Evolutionary conservation across 2,329 filamentous ascomycete genomes (phyloP).

Genomic region (Tolypocladium nubicola): DNA sequence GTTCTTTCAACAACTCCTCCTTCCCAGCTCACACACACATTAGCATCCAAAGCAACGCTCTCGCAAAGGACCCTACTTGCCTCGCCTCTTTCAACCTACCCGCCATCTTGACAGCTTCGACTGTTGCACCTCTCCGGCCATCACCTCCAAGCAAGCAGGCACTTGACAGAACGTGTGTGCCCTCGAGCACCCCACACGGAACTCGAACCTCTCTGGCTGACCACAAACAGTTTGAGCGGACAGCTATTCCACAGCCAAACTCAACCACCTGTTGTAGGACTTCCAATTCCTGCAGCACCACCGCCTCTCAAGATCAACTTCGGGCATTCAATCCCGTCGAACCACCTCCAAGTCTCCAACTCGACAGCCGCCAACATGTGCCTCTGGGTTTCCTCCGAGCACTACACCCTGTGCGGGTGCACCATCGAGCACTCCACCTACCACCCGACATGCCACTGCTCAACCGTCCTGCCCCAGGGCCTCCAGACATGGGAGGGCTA

Average conservation of each 20-base stretch:
- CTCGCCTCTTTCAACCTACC: not conserved
- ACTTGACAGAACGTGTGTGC: not conserved
- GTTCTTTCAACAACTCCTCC: not conserved
- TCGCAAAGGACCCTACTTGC: not conserved
- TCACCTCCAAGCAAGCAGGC: not conserved
- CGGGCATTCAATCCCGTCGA: not conserved
- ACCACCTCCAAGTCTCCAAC: not conserved
- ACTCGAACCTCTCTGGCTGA: slow-evolving; percentile 2
- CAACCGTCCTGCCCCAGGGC: slow-evolving; percentile 14
- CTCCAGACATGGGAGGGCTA: slow-evolving; percentile 20
- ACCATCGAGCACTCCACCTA: slow-evolving; percentile 8
- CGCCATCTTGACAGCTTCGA: not conserved
- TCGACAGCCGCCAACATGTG: slow-evolving; percentile 18
- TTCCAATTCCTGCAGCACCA: not conserved
- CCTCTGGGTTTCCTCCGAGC: slow-evolving; percentile 19
- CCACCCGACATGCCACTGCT: slow-evolving; percentile 19
- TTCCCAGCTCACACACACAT: not conserved
- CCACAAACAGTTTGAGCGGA: not conserved
- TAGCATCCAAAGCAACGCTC: not conserved
- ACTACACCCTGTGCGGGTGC: slow-evolving; percentile 23
- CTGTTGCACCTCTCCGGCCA: not conserved
- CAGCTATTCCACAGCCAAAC: not conserved
- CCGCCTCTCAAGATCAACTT: not conserved
- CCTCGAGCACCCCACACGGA: not conserved
- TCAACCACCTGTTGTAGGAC: too few species aligned